phyloP scores from a whole-genome alignment of 1,284 basidiomycete genomes.

The Singerocomus rubriflavus region DNA sequence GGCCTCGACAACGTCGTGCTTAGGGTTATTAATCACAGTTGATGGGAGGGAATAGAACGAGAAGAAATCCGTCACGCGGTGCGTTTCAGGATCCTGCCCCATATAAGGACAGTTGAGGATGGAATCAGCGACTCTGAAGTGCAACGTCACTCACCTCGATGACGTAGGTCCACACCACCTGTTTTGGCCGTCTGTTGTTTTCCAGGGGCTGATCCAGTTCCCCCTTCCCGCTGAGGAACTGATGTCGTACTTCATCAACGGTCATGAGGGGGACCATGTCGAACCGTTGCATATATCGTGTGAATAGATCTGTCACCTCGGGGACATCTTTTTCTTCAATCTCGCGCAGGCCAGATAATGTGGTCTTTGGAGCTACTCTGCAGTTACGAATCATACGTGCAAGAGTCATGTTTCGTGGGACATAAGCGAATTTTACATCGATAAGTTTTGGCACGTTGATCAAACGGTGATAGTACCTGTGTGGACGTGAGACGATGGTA shows the following conservation, averaged over 20 bases:
- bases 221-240: conserved; percentile 85
- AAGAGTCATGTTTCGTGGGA: conserved; percentile 81
- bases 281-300: conserved; percentile 83
- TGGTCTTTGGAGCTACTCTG: conserved; percentile 58
- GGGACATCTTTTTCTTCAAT: conserved; percentile 82
- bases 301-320: conserved; percentile 72
- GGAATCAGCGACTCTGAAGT: conserved; percentile 15
- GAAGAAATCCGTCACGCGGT: conserved; percentile 91
- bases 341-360: conserved; percentile 73
- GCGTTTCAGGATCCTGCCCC: conserved; percentile 72
- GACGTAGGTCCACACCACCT: conserved; percentile 97
- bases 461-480: conserved; percentile 89
- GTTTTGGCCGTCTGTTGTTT: conserved; percentile 59
- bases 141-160: conserved; percentile 66
- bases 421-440: conserved; percentile 87
- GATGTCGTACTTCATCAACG: conserved; percentile 82
- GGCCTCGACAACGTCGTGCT: conserved; percentile 72
- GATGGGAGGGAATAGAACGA: conserved; percentile 98
- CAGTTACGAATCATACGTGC: conserved; percentile 81
- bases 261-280: conserved; percentile 79
- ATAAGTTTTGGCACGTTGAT: conserved; percentile 92
- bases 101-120: background rate
- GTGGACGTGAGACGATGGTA: conserved; percentile 4
- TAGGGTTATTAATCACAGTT: conserved; percentile 70
- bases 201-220: conserved; percentile 50